Evolutionary conservation across 805 yeast species (phyloP).

Genomic region (Metschnikowia noctiluminum): DNA sequence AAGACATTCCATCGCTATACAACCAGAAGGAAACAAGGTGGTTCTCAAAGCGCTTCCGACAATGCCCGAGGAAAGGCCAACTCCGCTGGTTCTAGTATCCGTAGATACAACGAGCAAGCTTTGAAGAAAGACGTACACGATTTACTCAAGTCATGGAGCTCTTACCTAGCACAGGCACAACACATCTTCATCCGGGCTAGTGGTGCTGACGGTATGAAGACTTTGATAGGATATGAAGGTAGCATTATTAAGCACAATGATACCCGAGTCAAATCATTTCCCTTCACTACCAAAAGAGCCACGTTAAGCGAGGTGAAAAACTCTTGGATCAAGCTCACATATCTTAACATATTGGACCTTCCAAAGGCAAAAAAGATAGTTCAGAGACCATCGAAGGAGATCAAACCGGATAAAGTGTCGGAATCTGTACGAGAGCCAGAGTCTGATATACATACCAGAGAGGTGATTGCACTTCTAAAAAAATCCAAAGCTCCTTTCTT

Average conservation of each 20-base stretch:
- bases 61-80: constrained; percentile 92
- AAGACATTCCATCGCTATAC: constrained; percentile 94
- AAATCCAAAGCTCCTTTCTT: constrained; percentile 77
- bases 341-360: constrained; percentile 49
- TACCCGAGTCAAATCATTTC: constrained; percentile 63
- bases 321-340: constrained; percentile 79
- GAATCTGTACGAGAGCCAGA: constrained; percentile 13
- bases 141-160: constrained; percentile 63
- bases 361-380: constrained; percentile 41
- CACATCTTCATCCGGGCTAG: constrained; percentile 77
- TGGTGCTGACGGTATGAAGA: constrained; percentile 63
- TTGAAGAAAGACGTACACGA: constrained; percentile 74
- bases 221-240: constrained; percentile 65
- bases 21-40: constrained; percentile 96
- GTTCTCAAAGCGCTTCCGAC: constrained; percentile 90
- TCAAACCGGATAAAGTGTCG: constrained; percentile 13
- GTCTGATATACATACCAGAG: constrained; percentile 51
- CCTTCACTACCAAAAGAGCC: constrained; percentile 88
- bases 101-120: constrained; percentile 88
- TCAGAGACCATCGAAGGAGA: constrained; percentile 9
- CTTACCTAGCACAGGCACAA: constrained; percentile 56
- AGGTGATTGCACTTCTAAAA: constrained; percentile 57
- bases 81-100: constrained; percentile 87
- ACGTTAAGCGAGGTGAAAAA: constrained; percentile 74
- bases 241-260: constrained; percentile 53